phyloP scores from a whole-genome alignment of 805 yeast species.

The Myxozyma geophila region DNA sequence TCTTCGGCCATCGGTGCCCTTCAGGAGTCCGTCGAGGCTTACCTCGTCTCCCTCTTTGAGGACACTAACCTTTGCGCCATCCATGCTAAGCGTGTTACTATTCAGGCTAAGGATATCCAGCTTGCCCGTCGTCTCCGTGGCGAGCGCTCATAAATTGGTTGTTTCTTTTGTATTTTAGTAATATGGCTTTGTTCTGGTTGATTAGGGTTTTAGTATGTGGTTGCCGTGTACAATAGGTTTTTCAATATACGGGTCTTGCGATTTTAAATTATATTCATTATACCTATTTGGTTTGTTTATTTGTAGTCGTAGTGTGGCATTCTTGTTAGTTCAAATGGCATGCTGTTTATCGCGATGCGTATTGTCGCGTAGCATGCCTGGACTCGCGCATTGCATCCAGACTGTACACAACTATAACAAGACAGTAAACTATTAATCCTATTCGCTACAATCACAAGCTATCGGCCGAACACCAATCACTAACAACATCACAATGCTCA shows the following conservation, averaged over 20 bases:
- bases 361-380: not conserved
- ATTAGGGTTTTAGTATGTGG: conserved; percentile 23
- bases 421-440: too few species aligned
- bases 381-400: not conserved
- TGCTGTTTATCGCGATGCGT: too few species aligned
- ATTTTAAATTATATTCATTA: not conserved
- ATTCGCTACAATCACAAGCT: too few species aligned
- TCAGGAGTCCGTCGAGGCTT: conserved; percentile 89
- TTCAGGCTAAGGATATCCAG: conserved; percentile 89
- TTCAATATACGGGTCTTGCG: conserved; percentile 30
- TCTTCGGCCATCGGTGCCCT: conserved; percentile 88
- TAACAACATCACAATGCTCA: not conserved
- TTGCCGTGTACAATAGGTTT: conserved; percentile 32
- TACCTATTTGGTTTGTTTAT: not conserved
- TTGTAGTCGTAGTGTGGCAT: not conserved
- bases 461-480: not conserved
- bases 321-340: not conserved
- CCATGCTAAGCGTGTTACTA: conserved; percentile 92
- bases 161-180: conserved; percentile 14
- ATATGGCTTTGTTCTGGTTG: conserved; percentile 17
- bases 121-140: conserved; percentile 92
- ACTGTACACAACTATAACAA: too few species aligned
- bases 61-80: conserved; percentile 91
- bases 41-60: conserved; percentile 82
- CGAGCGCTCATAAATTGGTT: conserved; percentile 45